Evolutionary conservation across 768 basidiomycete species (phyloP).

Genomic region (Piloderma croceum): DNA sequence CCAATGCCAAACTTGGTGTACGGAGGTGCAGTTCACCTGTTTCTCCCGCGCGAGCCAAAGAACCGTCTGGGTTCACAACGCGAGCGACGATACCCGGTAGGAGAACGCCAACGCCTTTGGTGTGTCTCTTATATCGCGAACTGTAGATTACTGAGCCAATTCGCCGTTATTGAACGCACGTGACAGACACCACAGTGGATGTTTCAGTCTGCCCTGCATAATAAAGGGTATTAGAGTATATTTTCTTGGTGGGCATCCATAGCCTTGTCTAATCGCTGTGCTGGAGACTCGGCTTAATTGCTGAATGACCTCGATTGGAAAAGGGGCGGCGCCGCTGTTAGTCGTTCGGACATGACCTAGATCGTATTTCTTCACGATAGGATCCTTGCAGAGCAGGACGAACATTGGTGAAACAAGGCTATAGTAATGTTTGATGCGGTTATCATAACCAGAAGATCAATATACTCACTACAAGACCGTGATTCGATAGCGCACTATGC

Average conservation of each 20-base stretch:
- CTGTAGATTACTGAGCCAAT: too few species aligned
- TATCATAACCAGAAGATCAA: neutral
- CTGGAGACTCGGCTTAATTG: slow-evolving; percentile 26
- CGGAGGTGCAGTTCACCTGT: slow-evolving; percentile 38
- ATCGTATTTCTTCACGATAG: slow-evolving; percentile 43
- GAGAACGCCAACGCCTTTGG: slow-evolving; percentile 28
- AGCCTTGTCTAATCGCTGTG: neutral
- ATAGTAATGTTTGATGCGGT: slow-evolving; percentile 1
- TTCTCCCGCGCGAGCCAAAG: slow-evolving; percentile 32
- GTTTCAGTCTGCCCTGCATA: neutral
- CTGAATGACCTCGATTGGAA: slow-evolving; percentile 50
- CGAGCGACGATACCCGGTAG: slow-evolving; percentile 35
- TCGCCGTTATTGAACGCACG: too few species aligned
- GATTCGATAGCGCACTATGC: slow-evolving; percentile 48
- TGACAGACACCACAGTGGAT: too few species aligned
- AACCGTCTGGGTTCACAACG: slow-evolving; percentile 36
- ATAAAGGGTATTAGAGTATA: too few species aligned
- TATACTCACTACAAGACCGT: slow-evolving; percentile 51
- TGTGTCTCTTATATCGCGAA: slow-evolving; percentile 17
- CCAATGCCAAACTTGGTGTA: slow-evolving; percentile 31
- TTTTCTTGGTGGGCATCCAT: too few species aligned
- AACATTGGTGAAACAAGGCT: slow-evolving; percentile 65
- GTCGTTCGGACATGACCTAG: slow-evolving; percentile 47
- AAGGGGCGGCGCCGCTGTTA: slow-evolving; percentile 58
- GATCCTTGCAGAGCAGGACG: slow-evolving; percentile 64